Evolutionary conservation across 2,329 filamentous ascomycete genomes (phyloP), one percentile per base, ranked within the genome.

Genomic region (Ceratocystiopsis brevicomis): DNA sequence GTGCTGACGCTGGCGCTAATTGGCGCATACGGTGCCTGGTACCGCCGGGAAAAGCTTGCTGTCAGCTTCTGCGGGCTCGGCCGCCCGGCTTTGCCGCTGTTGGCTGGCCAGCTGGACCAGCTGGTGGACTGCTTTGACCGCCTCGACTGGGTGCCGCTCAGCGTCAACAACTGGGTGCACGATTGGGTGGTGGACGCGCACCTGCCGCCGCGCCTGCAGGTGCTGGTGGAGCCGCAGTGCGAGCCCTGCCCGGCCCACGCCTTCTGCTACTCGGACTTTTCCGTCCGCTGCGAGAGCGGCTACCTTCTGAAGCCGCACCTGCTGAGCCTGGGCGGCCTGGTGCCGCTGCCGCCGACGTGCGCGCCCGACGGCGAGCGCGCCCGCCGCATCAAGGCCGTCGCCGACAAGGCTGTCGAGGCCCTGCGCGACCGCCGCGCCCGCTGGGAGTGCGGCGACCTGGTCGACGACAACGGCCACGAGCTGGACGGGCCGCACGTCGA

Each of bases 361-460:
- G 88, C 95, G 60, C 82, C 90, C 0, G 92, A 98, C 59, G 86
- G 86, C 47, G 85, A 92, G 54, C 95, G 94, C 59, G 84, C 81
- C 9, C 76, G 84, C 36, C 80, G 82, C 16, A 81, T 96, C 40
- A 84, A 88, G 54, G 75, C 79, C 17, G 85, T 98, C 15, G 85
- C 87, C 9, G 80, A 96, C 56, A 81, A 79, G 57, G 86, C 83
- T 2, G 72, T 96, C 4, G 85, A 94, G 53, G 80, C 87, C 53
- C 70, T 98, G 40, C 74, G 90, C 43, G 76, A 93, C 51, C 77
- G 83, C 37, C 77, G 84, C 46, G 90, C 90, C 44, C 79, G 86
- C 53, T 95, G 78, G 54, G 90, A 98, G 63, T 98, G 90, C 53
- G 84, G 87, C 16, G 79, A 84, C 47, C 64, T 78, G 13, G 57